phyloP scores from a whole-genome alignment of 2,329 filamentous ascomycete species.

The Leptographium flavum region DNA sequence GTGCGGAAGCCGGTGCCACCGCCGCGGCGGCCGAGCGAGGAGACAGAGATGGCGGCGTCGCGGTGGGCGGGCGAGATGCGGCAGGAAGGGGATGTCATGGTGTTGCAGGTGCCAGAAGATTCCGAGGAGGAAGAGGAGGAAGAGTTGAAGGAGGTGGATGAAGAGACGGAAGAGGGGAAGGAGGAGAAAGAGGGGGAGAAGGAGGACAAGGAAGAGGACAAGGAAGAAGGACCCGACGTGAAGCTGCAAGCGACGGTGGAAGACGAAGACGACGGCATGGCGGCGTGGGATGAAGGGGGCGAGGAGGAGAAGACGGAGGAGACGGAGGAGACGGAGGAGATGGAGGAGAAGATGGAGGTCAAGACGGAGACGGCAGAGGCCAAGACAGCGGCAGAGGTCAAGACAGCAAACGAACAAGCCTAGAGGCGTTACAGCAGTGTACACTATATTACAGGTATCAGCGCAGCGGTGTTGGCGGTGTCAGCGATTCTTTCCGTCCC shows the following conservation, averaged over 20 bases:
- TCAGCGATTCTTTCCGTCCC: no score
- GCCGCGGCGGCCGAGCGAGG: background rate
- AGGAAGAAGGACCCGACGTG: background rate
- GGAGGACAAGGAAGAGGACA: background rate
- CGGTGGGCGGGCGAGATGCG: background rate
- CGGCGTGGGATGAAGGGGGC: background rate
- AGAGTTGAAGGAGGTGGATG: background rate
- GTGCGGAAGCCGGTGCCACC: background rate
- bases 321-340: background rate
- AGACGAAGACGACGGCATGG: background rate
- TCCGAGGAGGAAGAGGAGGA: conserved; percentile 6
- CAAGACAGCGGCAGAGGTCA: background rate
- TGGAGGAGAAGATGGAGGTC: background rate
- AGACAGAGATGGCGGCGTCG: background rate
- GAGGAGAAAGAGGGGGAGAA: background rate
- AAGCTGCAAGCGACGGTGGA: background rate
- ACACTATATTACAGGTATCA: no score
- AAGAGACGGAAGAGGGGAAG: background rate
- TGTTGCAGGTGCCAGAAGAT: conserved; percentile 9
- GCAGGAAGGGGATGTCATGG: conserved; percentile 7
- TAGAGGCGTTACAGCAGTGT: no score
- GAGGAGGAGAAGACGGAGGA: background rate
- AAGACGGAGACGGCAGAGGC: background rate
- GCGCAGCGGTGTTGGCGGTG: no score
- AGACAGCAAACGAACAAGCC: background rate